These are phyloP conservation scores for Stellera chamaejasme DNA, from an alignment of 345 rosid genomes.

Conservation along the genomic window DNA sequence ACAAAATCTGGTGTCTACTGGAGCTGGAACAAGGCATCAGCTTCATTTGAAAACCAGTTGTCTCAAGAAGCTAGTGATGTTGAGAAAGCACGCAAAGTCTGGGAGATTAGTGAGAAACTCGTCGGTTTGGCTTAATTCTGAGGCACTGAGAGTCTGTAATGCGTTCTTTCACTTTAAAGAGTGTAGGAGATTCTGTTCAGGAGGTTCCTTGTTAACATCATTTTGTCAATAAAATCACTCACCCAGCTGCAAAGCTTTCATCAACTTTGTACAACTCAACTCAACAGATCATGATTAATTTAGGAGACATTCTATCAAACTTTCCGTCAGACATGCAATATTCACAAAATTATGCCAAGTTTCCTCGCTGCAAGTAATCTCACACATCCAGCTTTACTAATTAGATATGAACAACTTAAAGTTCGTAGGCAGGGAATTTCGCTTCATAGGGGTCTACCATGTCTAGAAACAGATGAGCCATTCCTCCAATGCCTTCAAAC, in stretches of 20 bases:
- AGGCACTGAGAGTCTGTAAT: background rate
- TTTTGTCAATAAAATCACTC: slow-evolving; percentile 21
- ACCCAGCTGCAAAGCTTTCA: slow-evolving; percentile 9
- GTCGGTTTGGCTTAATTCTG: slow-evolving; percentile 65
- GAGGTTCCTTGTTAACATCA: slow-evolving; percentile 16
- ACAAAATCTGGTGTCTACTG: slow-evolving; percentile 92
- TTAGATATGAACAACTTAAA: slow-evolving; percentile 15
- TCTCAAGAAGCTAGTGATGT: slow-evolving; percentile 86
- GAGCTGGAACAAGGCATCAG: slow-evolving; percentile 97
- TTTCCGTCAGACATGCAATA: background rate
- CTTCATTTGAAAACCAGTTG: slow-evolving; percentile 90
- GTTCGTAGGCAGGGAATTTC: slow-evolving; percentile 59
- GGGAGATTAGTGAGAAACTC: slow-evolving; percentile 97
- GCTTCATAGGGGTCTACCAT: slow-evolving; percentile 41
- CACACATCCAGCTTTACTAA: background rate
- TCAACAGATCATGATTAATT: too few species aligned
- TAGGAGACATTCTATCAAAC: background rate
- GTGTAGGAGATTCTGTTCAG: slow-evolving; percentile 6
- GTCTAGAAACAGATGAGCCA: slow-evolving; percentile 55
- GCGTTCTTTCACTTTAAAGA: slow-evolving; percentile 2
- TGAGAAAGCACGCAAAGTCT: slow-evolving; percentile 82
- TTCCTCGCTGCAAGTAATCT: background rate
- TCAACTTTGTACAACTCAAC: background rate
- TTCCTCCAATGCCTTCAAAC: slow-evolving; percentile 60
- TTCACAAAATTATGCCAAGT: background rate